phyloP scores from a whole-genome alignment of 139 green algal species.

The Ettlia oleoabundans region DNA sequence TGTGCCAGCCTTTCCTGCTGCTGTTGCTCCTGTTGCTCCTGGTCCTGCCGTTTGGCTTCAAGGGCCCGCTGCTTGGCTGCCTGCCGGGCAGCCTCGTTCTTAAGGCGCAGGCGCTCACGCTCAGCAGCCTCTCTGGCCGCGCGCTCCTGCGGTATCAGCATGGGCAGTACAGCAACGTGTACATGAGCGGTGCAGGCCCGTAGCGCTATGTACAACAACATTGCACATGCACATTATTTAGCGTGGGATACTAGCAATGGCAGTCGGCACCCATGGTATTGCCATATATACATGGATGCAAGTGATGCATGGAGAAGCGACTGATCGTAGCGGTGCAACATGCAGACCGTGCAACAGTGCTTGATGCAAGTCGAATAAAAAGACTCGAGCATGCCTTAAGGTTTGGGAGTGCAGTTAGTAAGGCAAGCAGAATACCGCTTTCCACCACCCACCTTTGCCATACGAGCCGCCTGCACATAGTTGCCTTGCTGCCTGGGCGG shows the following conservation, averaged over 20 bases:
- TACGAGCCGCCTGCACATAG: conserved; percentile 9
- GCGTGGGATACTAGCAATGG: too few species aligned
- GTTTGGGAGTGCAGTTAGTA: too few species aligned
- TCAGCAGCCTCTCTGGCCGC: conserved; percentile 14
- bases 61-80: conserved; percentile 12
- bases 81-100: neutral
- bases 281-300: too few species aligned
- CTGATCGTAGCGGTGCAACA: too few species aligned
- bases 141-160: neutral
- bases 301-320: too few species aligned
- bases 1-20: neutral
- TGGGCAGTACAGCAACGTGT: neutral
- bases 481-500: neutral
- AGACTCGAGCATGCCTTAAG: too few species aligned
- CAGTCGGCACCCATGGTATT: too few species aligned
- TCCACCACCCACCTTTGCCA: conserved; percentile 10
- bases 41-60: too few species aligned
- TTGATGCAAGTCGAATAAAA: too few species aligned
- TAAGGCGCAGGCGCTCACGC: neutral
- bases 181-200: neutral
- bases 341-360: too few species aligned
- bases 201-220: too few species aligned
- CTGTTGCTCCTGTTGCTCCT: neutral
- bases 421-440: neutral
- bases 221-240: too few species aligned